These are phyloP conservation scores for Suillus weaverae DNA, from an alignment of 768 basidiomycete species.

Conservation along the genomic window DNA sequence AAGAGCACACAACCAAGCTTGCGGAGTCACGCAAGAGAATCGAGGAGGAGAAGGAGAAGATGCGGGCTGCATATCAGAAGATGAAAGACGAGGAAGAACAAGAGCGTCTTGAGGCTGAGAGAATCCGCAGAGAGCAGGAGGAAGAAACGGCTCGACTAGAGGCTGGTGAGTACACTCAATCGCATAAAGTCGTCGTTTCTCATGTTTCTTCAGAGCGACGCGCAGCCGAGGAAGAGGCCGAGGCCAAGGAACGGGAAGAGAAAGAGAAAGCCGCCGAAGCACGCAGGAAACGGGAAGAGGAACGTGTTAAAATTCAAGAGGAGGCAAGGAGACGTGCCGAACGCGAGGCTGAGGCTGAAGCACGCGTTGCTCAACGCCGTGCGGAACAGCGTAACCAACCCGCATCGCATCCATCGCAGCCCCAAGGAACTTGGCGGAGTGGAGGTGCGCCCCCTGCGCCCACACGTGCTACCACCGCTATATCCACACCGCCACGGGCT, in stretches of 20 bases:
- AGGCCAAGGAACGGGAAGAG: conserved; percentile 55
- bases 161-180: conserved; percentile 45
- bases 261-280: conserved; percentile 54
- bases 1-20: conserved; percentile 63
- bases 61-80: conserved; percentile 59
- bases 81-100: conserved; percentile 49
- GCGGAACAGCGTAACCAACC: conserved; percentile 33
- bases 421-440: conserved; percentile 22
- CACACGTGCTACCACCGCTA: conserved; percentile 26
- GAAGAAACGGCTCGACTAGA: conserved; percentile 47
- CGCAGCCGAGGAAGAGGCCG: conserved; percentile 60
- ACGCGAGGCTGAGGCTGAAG: conserved; percentile 71
- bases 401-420: conserved; percentile 21
- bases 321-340: conserved; percentile 58
- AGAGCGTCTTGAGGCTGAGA: conserved; percentile 26
- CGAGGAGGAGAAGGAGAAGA: conserved; percentile 81
- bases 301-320: conserved; percentile 53
- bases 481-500: conserved; percentile 43
- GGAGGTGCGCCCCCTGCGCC: conserved; percentile 20
- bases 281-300: conserved; percentile 54
- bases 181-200: conserved; percentile 2
- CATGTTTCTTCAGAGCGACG: conserved; percentile 43
- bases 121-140: conserved; percentile 26
- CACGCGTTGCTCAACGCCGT: conserved; percentile 42
- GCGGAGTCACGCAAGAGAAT: conserved; percentile 66